Conservation (phyloP, 371 early-diverging fungal species). For the Apophysomyces ossiformis region DNA sequence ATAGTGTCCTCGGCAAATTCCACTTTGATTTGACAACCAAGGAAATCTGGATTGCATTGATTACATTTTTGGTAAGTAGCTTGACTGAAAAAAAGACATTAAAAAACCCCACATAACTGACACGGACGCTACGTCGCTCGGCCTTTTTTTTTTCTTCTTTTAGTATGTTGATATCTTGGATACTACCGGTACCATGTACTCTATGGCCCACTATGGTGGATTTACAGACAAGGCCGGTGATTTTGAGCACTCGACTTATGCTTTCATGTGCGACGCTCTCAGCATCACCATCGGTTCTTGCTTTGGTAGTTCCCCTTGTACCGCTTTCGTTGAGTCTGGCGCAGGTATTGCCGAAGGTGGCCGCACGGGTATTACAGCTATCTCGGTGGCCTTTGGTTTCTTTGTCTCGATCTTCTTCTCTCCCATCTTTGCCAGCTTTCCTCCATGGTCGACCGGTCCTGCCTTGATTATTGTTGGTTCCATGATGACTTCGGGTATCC, state of each 20-base stretch:
- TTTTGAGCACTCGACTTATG: constrained; percentile 75
- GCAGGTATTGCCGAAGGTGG: constrained; percentile 85
- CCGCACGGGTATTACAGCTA: constrained; percentile 75
- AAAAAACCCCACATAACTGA: constrained; percentile 78
- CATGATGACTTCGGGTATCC: constrained; percentile 75
- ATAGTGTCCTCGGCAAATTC: constrained; percentile 60
- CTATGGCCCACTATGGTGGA: constrained; percentile 85
- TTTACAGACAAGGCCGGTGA: constrained; percentile 75
- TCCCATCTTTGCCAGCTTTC: constrained; percentile 84
- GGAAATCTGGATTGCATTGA: constrained; percentile 79
- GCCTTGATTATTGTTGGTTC: constrained; percentile 80
- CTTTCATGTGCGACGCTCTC: constrained; percentile 74
- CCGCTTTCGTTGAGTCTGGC: constrained; percentile 81
- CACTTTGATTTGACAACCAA: constrained; percentile 65
- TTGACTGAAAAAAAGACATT: too few species aligned
- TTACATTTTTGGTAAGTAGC: constrained; percentile 65
- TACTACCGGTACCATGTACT: constrained; percentile 78
- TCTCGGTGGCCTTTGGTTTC: constrained; percentile 69
- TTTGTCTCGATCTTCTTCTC: constrained; percentile 80
- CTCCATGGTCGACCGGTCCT: constrained; percentile 84
- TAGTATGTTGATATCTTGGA: constrained; percentile 78
- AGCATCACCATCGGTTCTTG: constrained; percentile 69
- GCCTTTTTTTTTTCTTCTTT: neutral
- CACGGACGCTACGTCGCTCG: constrained; percentile 15
- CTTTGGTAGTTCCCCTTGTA: constrained; percentile 77